These are phyloP conservation scores for Globisporangium radiosum DNA, from an alignment of 352 stramenopile genomes.

Conservation along the genomic window DNA sequence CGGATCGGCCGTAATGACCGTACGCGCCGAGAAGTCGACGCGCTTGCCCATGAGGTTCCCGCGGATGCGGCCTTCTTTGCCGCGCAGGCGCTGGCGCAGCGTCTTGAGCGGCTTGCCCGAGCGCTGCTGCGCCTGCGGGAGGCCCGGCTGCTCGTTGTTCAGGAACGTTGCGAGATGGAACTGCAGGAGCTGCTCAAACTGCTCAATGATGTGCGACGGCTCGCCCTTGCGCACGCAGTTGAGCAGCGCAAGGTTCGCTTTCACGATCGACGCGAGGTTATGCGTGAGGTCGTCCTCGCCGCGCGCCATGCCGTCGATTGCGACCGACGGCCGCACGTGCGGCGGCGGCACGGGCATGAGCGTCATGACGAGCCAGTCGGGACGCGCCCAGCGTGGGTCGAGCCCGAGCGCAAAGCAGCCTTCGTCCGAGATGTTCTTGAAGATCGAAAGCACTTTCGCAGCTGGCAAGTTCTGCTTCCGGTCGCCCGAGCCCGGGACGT, in stretches of 20 bases:
- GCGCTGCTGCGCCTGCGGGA: slow-evolving; percentile 95
- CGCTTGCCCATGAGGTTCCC: slow-evolving; percentile 99
- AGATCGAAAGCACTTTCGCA: slow-evolving; percentile 93
- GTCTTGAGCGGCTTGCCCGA: slow-evolving; percentile 98
- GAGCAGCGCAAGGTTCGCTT: slow-evolving; percentile 95
- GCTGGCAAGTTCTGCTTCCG: slow-evolving; percentile 96
- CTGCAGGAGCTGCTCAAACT: slow-evolving; percentile 86
- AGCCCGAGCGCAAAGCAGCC: slow-evolving; percentile 94
- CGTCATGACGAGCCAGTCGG: slow-evolving; percentile 98
- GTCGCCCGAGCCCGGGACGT: slow-evolving; percentile 91
- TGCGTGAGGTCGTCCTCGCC: slow-evolving; percentile 99
- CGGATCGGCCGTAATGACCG: slow-evolving; percentile 99
- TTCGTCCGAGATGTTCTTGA: slow-evolving; percentile 97
- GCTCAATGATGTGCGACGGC: slow-evolving; percentile 93
- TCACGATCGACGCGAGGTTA: slow-evolving; percentile 97
- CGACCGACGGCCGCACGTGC: slow-evolving; percentile 96
- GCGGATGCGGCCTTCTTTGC: slow-evolving; percentile 98
- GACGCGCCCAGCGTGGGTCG: slow-evolving; percentile 91
- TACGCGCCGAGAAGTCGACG: slow-evolving; percentile 98
- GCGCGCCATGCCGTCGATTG: slow-evolving; percentile 89
- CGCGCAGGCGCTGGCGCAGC: slow-evolving; percentile 92
- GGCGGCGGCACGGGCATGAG: slow-evolving; percentile 97
- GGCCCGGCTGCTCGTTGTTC: slow-evolving; percentile 96
- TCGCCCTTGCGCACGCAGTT: slow-evolving; percentile 95
- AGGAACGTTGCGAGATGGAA: slow-evolving; percentile 91